Evolutionary conservation across 1,284 basidiomycete genomes (phyloP).

Genomic region (Bjerkandera adusta): DNA sequence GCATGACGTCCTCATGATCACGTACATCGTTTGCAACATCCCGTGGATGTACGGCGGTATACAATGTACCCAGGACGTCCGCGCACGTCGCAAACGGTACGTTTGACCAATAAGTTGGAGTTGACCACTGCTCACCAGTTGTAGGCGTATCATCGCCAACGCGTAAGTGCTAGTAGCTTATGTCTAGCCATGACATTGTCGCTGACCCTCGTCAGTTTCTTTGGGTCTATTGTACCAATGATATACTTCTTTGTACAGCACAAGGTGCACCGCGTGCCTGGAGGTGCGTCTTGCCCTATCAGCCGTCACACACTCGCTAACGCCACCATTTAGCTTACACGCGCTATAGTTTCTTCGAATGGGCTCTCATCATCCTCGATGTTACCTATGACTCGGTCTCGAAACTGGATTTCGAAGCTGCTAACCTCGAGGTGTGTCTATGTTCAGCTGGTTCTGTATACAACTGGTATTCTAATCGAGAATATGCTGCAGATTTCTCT

Average conservation of each 20-base stretch:
- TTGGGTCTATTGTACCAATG: constrained; percentile 67
- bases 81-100: constrained; percentile 52
- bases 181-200: neutral
- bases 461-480: neutral
- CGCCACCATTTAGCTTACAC: constrained; percentile 68
- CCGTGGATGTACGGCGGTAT: constrained; percentile 88
- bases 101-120: constrained; percentile 15
- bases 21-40: constrained; percentile 76
- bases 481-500: constrained; percentile 31
- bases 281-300: constrained; percentile 48
- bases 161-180: constrained; percentile 36
- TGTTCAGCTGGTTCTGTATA: neutral
- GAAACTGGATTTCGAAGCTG: constrained; percentile 58
- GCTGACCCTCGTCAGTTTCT: constrained; percentile 50
- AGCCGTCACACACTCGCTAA: constrained; percentile 10
- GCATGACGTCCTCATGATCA: constrained; percentile 90
- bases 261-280: constrained; percentile 75
- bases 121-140: neutral
- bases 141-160: constrained; percentile 49
- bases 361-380: constrained; percentile 81
- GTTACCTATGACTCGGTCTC: constrained; percentile 74
- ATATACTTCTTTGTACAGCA: constrained; percentile 86
- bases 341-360: constrained; percentile 84
- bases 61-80: constrained; percentile 43
- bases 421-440: constrained; percentile 51